phyloP scores from a whole-genome alignment of 495 filamentous ascomycete genomes.

The Podospora didyma region DNA sequence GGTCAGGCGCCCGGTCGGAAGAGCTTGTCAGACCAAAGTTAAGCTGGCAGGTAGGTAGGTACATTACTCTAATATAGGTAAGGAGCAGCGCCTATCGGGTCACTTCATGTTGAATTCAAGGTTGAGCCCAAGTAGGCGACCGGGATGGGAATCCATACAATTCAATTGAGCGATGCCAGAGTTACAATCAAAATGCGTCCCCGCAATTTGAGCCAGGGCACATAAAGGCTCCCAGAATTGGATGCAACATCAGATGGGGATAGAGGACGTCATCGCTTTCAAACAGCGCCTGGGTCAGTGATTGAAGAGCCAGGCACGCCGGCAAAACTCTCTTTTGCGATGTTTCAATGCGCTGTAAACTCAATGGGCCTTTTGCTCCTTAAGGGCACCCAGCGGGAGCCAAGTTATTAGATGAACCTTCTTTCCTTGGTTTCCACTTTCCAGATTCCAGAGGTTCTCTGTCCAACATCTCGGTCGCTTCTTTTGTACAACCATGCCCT shows the following conservation, averaged over 20 bases:
- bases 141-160: too few species aligned
- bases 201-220: background rate
- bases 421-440: background rate
- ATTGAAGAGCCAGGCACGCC: background rate
- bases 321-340: background rate
- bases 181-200: background rate
- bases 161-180: too few species aligned
- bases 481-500: too few species aligned
- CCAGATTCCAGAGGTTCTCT: too few species aligned
- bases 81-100: too few species aligned
- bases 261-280: slow-evolving; percentile 9
- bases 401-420: background rate
- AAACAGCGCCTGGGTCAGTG: background rate
- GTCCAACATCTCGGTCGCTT: too few species aligned
- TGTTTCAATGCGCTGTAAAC: background rate
- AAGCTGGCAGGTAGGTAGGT: too few species aligned
- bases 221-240: background rate
- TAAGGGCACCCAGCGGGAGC: background rate
- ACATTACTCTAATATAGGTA: too few species aligned
- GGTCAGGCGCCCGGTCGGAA: too few species aligned
- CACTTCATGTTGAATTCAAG: too few species aligned
- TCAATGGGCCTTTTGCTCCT: background rate
- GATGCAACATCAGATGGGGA: slow-evolving; percentile 4
- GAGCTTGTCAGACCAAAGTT: too few species aligned
- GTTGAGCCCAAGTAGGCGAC: too few species aligned